Conservation (phyloP, 164 flowering plant species). For the Macadamia integrifolia region DNA sequence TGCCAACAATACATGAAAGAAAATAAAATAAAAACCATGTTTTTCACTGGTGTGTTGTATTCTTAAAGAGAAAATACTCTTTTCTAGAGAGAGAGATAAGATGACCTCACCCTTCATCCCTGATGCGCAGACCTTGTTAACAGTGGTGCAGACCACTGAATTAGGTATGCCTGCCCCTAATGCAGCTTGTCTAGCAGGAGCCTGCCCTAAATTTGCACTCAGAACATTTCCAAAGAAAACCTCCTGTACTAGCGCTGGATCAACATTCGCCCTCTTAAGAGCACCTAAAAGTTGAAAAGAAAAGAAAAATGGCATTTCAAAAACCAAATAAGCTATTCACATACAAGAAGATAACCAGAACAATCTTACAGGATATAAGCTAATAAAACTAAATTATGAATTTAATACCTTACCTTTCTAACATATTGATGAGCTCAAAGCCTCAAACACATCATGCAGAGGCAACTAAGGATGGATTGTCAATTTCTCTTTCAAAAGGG, state of each 20-base stretch:
- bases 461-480: not conserved
- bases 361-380: no score
- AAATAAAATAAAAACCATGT: not conserved
- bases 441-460: not conserved
- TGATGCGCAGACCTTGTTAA: constrained; percentile 90
- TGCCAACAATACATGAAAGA: not conserved
- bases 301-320: not conserved
- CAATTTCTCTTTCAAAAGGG: not conserved
- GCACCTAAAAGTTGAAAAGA: constrained; percentile 44
- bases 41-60: not conserved
- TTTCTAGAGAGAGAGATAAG: not conserved
- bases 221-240: constrained; percentile 95
- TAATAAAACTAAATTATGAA: no score
- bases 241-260: constrained; percentile 85
- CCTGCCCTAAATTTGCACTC: constrained; percentile 95
- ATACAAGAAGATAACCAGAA: not conserved
- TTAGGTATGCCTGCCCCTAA: constrained; percentile 87
- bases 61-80: not conserved
- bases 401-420: no score
- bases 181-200: constrained; percentile 98
- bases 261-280: constrained; percentile 74
- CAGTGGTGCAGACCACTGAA: constrained; percentile 79
- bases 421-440: no score
- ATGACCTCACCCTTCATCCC: constrained; percentile 74
- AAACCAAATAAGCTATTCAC: not conserved